Evolutionary conservation across 495 filamentous ascomycete species (phyloP), one percentile per base, ranked within the genome.

Genomic region (Pseudomonodictys pantanalensis): DNA sequence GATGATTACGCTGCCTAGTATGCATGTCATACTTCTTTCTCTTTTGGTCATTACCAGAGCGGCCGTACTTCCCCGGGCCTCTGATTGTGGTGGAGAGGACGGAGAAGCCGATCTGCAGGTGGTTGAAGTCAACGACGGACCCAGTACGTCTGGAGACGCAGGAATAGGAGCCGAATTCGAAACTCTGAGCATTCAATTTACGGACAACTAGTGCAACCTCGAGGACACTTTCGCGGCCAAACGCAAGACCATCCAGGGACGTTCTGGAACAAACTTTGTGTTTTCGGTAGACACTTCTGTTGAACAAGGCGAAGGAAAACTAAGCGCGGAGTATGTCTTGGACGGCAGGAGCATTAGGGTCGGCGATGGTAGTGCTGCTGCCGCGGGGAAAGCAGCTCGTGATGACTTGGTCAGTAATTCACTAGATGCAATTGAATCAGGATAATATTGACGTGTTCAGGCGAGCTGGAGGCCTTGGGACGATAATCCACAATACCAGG

Each of bases 161-260:
- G 49, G 49, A 17, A 52, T 52, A 41, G 49, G 49, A 12, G 49
- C 49, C 49, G 49, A 52, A 22, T 52, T 52, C 23, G 49, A 52
- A 30, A 52, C 9, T 52, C 49, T 30, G n/a, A 12, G 49, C 38
- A 17, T 41, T 52, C 49, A 8, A 10, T 30, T 52, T 52, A n/a
- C n/a, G 28, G 26, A 11, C 20, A 52, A 11, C 17, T 4, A 38
- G 4, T 52, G 49, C 49, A 52, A 30, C 49, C 11, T 9, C 15
- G 29, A 41, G 8, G 33, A 52, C 39, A 52, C 49, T 22, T 18
- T 22, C 18, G 49, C 25, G 7, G 49, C 49, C 11, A 52, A 52
- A 30, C 8, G 30, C 9, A 52, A 52, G 49, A 30, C 39, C 33
- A 41, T 52, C 39, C 26, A 25, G 11, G 49, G 29, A 17, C 30